Base-by-base conservation (phyloP, 1,139 yeast genomes). In the Yamadazyma diospyri region DNA sequence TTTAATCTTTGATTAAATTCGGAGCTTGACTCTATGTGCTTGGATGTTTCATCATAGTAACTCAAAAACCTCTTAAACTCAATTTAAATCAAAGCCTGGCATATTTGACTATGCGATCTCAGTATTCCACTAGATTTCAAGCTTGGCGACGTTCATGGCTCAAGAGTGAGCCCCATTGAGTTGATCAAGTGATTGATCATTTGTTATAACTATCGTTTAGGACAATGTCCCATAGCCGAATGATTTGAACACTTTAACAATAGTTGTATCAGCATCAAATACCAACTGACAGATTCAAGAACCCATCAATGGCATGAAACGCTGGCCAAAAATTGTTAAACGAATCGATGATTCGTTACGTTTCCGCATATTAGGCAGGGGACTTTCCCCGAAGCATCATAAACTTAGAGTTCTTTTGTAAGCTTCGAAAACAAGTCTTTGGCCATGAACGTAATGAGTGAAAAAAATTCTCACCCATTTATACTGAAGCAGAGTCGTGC, bases 1-100 rank as follows among this genome's bases (percentile, higher is more conserved):
- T 55, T 48, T 44, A 39, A 40, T 52, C 52, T 67, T 66, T 46
- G 20, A 66, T 46, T 46, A 21, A 49, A 51, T 56, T 81, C 87
- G 71, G 94, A 83, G 94, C 94, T 83, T 83, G 94, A 83, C 94
- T 83, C 94, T 81, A 81, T 80, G 87, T 75, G 79, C 85, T 73
- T 78, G 70, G 61, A 68, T 76, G 63, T 81, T 74, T 82, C 92
- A 81, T 83, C 92, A 81, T 73, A 38, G 45, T 52, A 38, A 38
- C 47, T 45, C 52, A 46, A 35, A 32, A 37, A 37, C 46, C 47
- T 41, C 48, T 36, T 42, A 37, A 45, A 37, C 28, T 31, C 28
- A 26, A 12, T 19, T 33, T 19, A 27, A 50, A 46, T 47, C 42
- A 39, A 59, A 72, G 75, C 72, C 72, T 62, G 84, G 88, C 78